Evolutionary conservation across 805 yeast species (phyloP).

Genomic region (Saccharomycopsis sp.): DNA sequence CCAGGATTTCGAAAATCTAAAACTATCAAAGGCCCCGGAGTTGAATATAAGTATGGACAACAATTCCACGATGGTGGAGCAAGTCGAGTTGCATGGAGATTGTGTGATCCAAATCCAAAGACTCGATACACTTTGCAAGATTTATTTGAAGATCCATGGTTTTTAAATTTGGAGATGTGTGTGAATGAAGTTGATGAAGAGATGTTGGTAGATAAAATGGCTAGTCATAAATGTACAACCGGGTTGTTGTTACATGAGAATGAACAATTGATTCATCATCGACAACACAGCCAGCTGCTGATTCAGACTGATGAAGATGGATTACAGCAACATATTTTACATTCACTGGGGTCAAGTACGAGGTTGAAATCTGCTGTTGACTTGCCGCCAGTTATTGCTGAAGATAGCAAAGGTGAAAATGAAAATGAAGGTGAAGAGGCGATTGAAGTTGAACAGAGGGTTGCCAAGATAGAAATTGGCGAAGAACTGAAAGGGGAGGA

Average conservation of each 20-base stretch:
- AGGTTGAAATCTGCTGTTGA: neutral
- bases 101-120: conserved; percentile 54
- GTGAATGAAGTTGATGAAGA: conserved; percentile 36
- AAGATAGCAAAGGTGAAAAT: neutral
- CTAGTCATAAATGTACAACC: conserved; percentile 1
- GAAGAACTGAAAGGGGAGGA: neutral
- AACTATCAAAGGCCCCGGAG: conserved; percentile 53
- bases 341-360: neutral
- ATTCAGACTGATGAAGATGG: neutral
- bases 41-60: conserved; percentile 64
- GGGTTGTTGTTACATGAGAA: conserved; percentile 2
- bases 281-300: neutral
- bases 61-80: conserved; percentile 52
- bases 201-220: conserved; percentile 8
- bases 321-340: too few relatives aligned
- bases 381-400: neutral
- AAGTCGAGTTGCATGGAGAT: conserved; percentile 66
- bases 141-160: conserved; percentile 60
- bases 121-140: conserved; percentile 49
- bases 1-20: conserved; percentile 43
- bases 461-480: neutral
- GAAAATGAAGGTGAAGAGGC: neutral
- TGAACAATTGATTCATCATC: neutral
- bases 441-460: neutral
- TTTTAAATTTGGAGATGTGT: conserved; percentile 52